Evolutionary conservation across 345 rosid species (phyloP), one percentile per base, ranked within the genome.

Genomic region (Populus deltoides): DNA sequence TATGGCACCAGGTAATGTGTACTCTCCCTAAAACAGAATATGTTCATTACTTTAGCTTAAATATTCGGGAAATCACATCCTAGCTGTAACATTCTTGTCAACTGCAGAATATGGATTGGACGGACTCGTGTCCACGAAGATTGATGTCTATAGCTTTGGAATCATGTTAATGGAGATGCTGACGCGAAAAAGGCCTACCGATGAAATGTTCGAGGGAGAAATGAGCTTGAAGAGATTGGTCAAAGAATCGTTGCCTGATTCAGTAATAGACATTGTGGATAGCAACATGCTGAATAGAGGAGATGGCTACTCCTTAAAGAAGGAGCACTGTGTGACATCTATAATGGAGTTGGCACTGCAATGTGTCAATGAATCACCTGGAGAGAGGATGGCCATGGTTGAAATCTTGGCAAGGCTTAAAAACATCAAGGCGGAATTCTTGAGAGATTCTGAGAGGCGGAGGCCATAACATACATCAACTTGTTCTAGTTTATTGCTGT

Each of bases 371-470:
- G 72, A 65, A 49, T 24, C 66, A 12, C 77, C 77, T 12, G 77
- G 25, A 27, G 72, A 78, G 12, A 73, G 81, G 35, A 72, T 72
- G 5, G 29, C 25, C 72, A 78, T 73, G 68, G 51, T 47, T 15
- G 73, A 79, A 24, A 66, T 73, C 6, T 29, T 79, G 18, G 68
- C 63, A 29, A 53, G 39, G 73, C 73, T 79, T 15, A 70, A 70
- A 12, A 41, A 43, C 25, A 70, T 70, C 57, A 70, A 70, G 51
- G 51, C 4, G 15, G 51, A 45, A 13, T 12, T 45, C 51, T 45
- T 13, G 45, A 41, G 45, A 41, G 45, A 41, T 41, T 41, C 45
- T 41, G 12, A 41, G 45, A 41, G 45, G 45, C 45, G 45, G 45
- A 41, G 45, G 45, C 45, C 45, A 2, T 41, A 11, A 41, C 45